Base-by-base conservation (phyloP, 495 filamentous ascomycete species). In the Penicillium pancosmium region DNA sequence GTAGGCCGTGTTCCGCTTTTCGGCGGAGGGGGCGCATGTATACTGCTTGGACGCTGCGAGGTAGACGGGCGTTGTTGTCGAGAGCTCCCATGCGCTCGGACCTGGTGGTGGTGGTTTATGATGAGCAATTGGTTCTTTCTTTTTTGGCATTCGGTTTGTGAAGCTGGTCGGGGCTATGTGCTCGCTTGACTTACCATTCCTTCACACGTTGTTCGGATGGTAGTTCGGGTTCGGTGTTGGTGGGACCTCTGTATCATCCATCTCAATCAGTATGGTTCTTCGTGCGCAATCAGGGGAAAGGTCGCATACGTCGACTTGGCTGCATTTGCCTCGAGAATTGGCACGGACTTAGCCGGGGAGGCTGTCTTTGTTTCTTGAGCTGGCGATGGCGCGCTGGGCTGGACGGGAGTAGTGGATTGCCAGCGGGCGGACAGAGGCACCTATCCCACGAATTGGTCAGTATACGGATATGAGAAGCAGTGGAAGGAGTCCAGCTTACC, bases 21-120 rank as follows among this genome's bases (percentile, higher is more conserved):
- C 91, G 89, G 56, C 90, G 90, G 33, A 98, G 85, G 6, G 94
- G 94, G 55, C 88, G 82, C 47, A 96, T 81, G 72, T 95, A 95
- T 35, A 95, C 71, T 12, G 92, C 88, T 81, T 96, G 91, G 52
- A 96, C 86, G 50, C 84, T 85, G 63, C 88, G 80, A 50, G 91
- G 90, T 34, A 88, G 74, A 66, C 89, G 86, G 56, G 81, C 71
- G 3, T 78, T 67, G 18, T 68, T 48, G 21, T 57, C 67, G 25
- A 78, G 47, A 58, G 67, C 62, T 52, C 71, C 63, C 51, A 80
- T 55, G 23, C 77, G 76, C 46, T 77, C 61, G 18, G 66, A 63
- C 77, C 77, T 80, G 54, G 40, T 31, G 16, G 40, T 31, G 16
- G 13, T 9, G 34, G 36, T 38, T 38, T 13, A n/a, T 46, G 43